Percentiles rank a stretch among this genome's conserved stretches.
Conservation (phyloP, 495 filamentous ascomycete genomes). For the Neohortaea acidophila region DNA sequence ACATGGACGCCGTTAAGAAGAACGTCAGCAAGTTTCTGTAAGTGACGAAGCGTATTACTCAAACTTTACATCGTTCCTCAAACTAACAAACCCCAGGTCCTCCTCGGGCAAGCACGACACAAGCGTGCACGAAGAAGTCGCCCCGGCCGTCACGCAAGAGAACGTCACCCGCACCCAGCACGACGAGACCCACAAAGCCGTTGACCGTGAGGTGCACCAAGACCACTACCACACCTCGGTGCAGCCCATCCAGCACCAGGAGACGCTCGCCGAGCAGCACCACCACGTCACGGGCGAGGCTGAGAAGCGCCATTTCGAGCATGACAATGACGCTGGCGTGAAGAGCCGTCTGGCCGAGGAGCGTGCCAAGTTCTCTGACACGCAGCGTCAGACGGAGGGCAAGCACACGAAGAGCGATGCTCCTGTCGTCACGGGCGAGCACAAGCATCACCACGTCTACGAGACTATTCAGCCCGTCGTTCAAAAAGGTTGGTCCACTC, state of each 20-base stretch:
- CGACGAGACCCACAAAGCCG: constrained; percentile 39
- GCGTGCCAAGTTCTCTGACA: constrained; percentile 34
- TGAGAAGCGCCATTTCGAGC: constrained; percentile 39
- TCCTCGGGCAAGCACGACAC: constrained; percentile 46
- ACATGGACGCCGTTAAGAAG: constrained; percentile 42
- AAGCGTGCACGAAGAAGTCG: constrained; percentile 44
- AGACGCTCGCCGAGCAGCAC: constrained; percentile 27
- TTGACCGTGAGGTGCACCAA: constrained; percentile 44
- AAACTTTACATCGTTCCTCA: too few species aligned
- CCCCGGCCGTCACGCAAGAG: constrained; percentile 44
- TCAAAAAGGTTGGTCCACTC: constrained; percentile 31
- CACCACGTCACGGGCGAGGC: constrained; percentile 32
- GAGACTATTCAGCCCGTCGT: constrained; percentile 53
- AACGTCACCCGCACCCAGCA: constrained; percentile 36
- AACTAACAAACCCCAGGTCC: constrained; percentile 19
- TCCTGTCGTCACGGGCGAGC: constrained; percentile 41
- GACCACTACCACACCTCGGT: constrained; percentile 32
- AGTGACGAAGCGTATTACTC: neutral
- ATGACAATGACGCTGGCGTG: constrained; percentile 34
- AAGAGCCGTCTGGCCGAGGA: constrained; percentile 34
- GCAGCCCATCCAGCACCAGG: constrained; percentile 25
- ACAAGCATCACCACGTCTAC: constrained; percentile 45
- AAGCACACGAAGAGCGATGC: constrained; percentile 33
- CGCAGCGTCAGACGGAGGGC: constrained; percentile 31
- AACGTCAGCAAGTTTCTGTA: constrained; percentile 36